phyloP scores from a whole-genome alignment of 208 protist species.

The Acanthamoeba castellanii region DNA sequence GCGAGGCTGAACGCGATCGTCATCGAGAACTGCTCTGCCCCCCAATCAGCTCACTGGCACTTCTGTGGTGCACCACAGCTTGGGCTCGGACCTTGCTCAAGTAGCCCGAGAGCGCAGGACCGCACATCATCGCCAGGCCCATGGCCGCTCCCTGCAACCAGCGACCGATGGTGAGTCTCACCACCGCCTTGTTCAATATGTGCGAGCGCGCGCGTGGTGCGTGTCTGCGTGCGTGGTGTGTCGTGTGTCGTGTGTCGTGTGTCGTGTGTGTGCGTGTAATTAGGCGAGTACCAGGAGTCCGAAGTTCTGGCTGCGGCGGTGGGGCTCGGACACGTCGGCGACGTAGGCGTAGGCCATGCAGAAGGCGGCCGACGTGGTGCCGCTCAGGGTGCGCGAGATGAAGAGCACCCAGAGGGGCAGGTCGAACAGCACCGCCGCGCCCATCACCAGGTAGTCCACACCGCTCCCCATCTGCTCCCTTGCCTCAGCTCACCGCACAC shows the following conservation, averaged over 20 bases:
- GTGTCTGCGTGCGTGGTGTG: too few species aligned
- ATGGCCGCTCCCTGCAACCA: not conserved
- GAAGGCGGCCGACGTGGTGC: not conserved
- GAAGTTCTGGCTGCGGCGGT: not conserved
- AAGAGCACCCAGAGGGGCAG: conserved; percentile 3
- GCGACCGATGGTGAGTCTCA: too few species aligned
- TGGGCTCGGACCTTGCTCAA: not conserved
- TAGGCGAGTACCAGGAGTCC: not conserved
- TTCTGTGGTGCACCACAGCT: too few species aligned
- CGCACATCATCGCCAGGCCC: not conserved
- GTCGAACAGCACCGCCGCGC: not conserved
- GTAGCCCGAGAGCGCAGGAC: not conserved
- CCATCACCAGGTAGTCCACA: not conserved
- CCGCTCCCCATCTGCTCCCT: not conserved
- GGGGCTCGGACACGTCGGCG: not conserved
- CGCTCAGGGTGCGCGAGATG: conserved; percentile 17
- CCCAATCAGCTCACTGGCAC: too few species aligned
- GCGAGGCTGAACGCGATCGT: not conserved
- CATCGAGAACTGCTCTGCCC: not conserved
- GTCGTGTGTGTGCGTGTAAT: not conserved
- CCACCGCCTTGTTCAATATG: too few species aligned
- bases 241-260: too few species aligned
- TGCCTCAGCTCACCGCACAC: too few species aligned
- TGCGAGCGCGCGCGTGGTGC: too few species aligned
- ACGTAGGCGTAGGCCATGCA: conserved; percentile 24